A percentile compares a stretch with the other conserved stretches of the same genome.
Evolutionary conservation across 2,329 filamentous ascomycete species (phyloP).

Genomic region (Colletotrichum sidae): DNA sequence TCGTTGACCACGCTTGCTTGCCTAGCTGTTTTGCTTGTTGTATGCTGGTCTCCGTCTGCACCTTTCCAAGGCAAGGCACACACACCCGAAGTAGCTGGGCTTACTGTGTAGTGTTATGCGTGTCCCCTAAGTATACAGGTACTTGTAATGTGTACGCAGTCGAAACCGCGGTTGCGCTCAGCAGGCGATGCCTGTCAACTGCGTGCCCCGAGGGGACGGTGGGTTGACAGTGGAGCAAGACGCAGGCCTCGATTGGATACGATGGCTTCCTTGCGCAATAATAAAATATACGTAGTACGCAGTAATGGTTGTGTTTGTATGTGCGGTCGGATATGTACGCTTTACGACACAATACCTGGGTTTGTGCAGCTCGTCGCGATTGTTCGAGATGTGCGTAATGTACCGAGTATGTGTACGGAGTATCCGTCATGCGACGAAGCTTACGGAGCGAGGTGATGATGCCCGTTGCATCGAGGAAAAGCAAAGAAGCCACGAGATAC

Average conservation of each 20-base stretch:
- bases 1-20: conserved; percentile 2
- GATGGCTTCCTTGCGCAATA: conserved; percentile 1
- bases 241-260: conserved; percentile 20
- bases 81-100: no score
- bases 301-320: background rate
- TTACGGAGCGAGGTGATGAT: no score
- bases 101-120: no score
- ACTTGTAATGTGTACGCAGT: background rate
- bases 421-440: no score
- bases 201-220: conserved; percentile 20
- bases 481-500: background rate
- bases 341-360: no score
- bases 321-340: no score
- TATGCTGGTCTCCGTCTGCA: conserved; percentile 22
- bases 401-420: no score
- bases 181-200: conserved; percentile 28
- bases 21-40: conserved; percentile 7
- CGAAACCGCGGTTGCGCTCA: conserved; percentile 2
- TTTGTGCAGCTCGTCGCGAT: no score
- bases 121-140: background rate
- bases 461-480: no score
- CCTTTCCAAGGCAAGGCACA: background rate
- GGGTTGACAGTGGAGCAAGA: conserved; percentile 7
- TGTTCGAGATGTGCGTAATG: no score
- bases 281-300: background rate